Conservation (phyloP, 495 filamentous ascomycete genomes). For the Letharia columbiana region DNA sequence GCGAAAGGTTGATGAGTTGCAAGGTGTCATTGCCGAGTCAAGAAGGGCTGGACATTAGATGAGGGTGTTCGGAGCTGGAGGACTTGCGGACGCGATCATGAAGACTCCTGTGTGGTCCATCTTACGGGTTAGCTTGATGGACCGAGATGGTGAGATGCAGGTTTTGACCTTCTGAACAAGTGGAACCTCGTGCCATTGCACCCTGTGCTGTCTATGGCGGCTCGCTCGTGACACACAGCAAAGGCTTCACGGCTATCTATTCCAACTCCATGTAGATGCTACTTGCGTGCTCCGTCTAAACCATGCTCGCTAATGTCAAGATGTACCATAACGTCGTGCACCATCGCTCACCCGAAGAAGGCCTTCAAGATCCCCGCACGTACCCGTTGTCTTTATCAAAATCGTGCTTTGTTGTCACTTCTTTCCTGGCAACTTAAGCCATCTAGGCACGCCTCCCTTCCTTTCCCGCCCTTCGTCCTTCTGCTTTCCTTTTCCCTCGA, state of each 20-base stretch:
- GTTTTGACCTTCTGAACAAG: background rate
- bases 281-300: background rate
- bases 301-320: background rate
- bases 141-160: background rate
- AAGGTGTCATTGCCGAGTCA: conserved; percentile 92
- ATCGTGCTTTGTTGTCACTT: conserved; percentile 31
- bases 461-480: conserved; percentile 25
- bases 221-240: background rate
- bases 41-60: conserved; percentile 73
- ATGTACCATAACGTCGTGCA: background rate
- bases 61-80: background rate
- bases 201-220: background rate
- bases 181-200: background rate
- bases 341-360: background rate
- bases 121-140: background rate
- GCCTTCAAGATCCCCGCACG: background rate
- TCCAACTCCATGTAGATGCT: background rate
- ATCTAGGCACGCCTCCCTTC: conserved; percentile 51
- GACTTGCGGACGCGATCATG: background rate
- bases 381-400: background rate
- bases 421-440: conserved; percentile 58
- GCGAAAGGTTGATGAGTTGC: conserved; percentile 97
- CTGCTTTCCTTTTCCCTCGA: conserved; percentile 28
- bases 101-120: background rate
- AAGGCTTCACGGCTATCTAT: background rate